Base-by-base conservation (phyloP, 1,139 yeast species). In the Pneumocystis jirovecii region DNA sequence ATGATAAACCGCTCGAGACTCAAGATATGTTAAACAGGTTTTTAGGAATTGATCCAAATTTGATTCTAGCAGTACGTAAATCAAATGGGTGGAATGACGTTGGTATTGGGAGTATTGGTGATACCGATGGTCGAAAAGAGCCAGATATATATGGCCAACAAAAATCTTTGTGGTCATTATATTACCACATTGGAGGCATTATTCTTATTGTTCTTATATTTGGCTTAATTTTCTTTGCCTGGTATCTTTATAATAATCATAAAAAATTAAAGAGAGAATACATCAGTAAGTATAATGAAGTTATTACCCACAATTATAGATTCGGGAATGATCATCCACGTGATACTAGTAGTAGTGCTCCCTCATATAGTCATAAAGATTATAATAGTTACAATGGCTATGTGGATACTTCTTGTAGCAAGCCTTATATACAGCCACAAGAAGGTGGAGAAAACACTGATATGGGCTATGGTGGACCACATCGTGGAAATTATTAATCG, bases 1-100 rank as follows among this genome's bases (percentile, higher is more conserved):
- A 83, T 71, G 97, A 93, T 73, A 76, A 83, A 65, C 89, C 96
- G 0, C 83, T 80, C 62, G 79, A 82, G 42, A 82, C 91, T 8
- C 79, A 90, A 70, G 89, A 91, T 40, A 77, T 93, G 73, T 66
- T 77, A 60, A 71, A 76, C 66, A 71, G 72, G 21, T 76, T 78
- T 68, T 66, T 73, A 29, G 75, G 73, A 6, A 67, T 74, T 15
- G 70, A 70, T 35, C 57, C 29, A 12, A 21, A 50, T 21, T 4
- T 50, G 17, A 50, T 50, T 25, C 15, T 21, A 29, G 31, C 12
- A 50, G 31, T 50, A 5, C 57, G 57, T 21, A 29, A 50, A 50
- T 50, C 57, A 50, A 50, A 25, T 3, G 17, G 17, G 2, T n/a
- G 17, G 21, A 25, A 29, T 50, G n/a, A 25, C 8, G 15, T 15